Percentiles rank a stretch among this genome's conserved stretches.
Conservation (phyloP, 805 yeast genomes). For the Danielia reshetovae region DNA sequence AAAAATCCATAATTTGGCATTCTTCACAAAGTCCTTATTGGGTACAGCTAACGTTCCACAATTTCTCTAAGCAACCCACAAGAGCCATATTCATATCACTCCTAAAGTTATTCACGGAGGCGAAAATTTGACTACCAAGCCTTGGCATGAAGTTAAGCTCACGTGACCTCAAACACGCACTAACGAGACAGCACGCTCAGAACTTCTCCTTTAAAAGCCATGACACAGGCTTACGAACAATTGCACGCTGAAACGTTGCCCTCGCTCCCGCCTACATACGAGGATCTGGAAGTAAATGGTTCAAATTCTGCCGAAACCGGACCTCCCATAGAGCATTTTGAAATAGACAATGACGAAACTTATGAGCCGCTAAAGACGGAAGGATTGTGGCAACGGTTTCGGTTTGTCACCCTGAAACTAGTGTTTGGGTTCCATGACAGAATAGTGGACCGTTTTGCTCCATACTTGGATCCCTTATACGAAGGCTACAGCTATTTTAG, state of each 20-base stretch:
- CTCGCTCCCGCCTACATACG: constrained; percentile 10
- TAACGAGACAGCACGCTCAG: background rate
- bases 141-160: background rate
- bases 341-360: constrained; percentile 30
- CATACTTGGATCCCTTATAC: constrained; percentile 48
- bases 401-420: constrained; percentile 29
- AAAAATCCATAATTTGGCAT: too few relatives aligned
- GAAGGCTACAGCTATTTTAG: constrained; percentile 42
- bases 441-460: constrained; percentile 41
- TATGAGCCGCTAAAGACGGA: constrained; percentile 17
- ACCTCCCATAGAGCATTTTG: constrained; percentile 29
- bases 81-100: too few relatives aligned
- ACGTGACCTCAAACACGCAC: background rate
- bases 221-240: constrained; percentile 1
- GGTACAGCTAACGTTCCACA: too few relatives aligned
- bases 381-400: constrained; percentile 34
- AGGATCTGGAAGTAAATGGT: too few relatives aligned
- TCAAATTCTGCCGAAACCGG: background rate
- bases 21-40: too few relatives aligned
- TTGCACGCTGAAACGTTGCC: constrained; percentile 2
- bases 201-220: background rate
- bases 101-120: too few relatives aligned
- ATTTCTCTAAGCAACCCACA: too few relatives aligned
- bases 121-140: too few relatives aligned
- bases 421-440: constrained; percentile 33